Evolutionary conservation across 2,329 filamentous ascomycete species (phyloP).

Genomic region (Polychaeton citri): DNA sequence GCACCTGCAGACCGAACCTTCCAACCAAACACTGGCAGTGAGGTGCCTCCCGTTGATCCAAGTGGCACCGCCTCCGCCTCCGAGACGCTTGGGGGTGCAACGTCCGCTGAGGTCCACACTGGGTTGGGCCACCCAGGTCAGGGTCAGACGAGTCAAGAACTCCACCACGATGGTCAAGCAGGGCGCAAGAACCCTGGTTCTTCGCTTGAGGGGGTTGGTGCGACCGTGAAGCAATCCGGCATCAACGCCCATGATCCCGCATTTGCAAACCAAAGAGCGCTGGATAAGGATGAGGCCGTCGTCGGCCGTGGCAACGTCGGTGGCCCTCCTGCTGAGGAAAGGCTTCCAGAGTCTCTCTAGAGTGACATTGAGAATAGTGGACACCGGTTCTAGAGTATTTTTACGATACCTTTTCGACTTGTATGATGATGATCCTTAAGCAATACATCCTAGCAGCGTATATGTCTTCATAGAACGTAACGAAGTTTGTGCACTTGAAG

Average conservation of each 20-base stretch:
- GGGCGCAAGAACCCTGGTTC: slow-evolving; percentile 27
- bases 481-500: no score
- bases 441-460: no score
- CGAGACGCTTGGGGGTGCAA: slow-evolving; percentile 37
- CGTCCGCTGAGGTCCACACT: slow-evolving; percentile 39
- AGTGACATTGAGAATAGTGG: slow-evolving; percentile 11
- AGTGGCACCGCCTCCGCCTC: slow-evolving; percentile 29
- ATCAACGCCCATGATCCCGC: slow-evolving; percentile 21
- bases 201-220: slow-evolving; percentile 33
- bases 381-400: not conserved
- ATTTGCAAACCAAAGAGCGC: slow-evolving; percentile 24
- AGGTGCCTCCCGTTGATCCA: slow-evolving; percentile 23
- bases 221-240: slow-evolving; percentile 4
- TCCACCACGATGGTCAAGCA: slow-evolving; percentile 32
- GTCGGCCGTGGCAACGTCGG: slow-evolving; percentile 22
- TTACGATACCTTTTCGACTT: slow-evolving; percentile 1
- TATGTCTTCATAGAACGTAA: no score
- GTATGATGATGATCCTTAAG: not conserved
- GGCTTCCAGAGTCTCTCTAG: slow-evolving; percentile 18
- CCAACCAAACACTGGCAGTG: slow-evolving; percentile 28
- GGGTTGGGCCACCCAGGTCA: slow-evolving; percentile 39
- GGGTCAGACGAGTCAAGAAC: slow-evolving; percentile 36
- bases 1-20: slow-evolving; percentile 41
- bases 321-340: slow-evolving; percentile 21
- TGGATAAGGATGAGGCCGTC: slow-evolving; percentile 22